A percentile compares a stretch with the other conserved stretches of the same genome.
Conservation (phyloP, 306 rosid genomes). For the Psophocarpus tetragonolobus region DNA sequence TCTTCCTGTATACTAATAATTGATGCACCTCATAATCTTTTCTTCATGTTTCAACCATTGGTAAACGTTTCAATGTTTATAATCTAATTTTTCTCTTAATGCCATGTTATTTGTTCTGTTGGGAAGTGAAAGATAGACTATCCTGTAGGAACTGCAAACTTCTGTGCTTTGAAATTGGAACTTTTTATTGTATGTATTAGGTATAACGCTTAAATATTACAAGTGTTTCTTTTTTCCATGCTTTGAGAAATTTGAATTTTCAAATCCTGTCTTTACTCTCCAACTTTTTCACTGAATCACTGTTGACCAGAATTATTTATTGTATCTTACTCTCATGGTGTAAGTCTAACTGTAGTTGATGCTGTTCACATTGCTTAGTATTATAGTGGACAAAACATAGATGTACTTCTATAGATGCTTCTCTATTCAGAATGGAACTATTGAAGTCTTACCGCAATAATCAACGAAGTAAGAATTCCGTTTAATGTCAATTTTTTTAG, state of each 20-base stretch:
- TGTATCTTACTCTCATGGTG: not conserved
- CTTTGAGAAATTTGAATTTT: not conserved
- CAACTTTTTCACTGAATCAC: not conserved
- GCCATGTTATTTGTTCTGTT: not conserved
- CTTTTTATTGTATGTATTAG: not conserved
- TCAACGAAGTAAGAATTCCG: too few relatives aligned
- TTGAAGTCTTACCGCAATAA: too few relatives aligned
- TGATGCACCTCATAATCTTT: not conserved
- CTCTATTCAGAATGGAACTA: too few relatives aligned
- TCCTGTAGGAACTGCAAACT: not conserved
- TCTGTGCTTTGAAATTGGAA: conserved; percentile 13
- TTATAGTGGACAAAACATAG: not conserved
- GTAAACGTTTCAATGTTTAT: not conserved
- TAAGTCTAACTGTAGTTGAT: not conserved
- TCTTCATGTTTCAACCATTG: not conserved
- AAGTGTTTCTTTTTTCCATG: not conserved
- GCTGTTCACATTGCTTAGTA: not conserved
- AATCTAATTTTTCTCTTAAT: not conserved
- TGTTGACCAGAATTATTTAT: conserved; percentile 12
- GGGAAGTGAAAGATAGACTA: not conserved
- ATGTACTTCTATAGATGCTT: too few relatives aligned
- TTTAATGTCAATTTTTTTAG: too few relatives aligned
- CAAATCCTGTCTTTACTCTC: not conserved
- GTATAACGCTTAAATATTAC: not conserved
- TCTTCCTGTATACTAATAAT: not conserved